Evolutionary conservation across 352 stramenopile genomes (phyloP), one percentile per base, ranked within the genome.

Genomic region (Globisporangium viniferum): DNA sequence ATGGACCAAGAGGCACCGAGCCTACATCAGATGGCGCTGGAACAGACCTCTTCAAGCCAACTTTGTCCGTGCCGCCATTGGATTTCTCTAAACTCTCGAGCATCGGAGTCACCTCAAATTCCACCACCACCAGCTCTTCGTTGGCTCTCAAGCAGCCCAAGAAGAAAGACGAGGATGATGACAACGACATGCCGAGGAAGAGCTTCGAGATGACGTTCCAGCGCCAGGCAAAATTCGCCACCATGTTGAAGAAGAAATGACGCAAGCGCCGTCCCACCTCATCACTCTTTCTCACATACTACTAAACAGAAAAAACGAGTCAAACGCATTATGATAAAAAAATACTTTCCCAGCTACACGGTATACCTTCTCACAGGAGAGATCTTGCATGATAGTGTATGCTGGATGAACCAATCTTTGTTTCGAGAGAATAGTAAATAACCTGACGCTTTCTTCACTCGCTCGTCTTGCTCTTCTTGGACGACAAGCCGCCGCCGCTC

Each of bases 391-490:
- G 15, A 15, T 0, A 24, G 6, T 49, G 41, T 49, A 15, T 9
- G 39, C 4, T 7, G 41, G 41, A 9, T 20, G 15, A 15, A 49
- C 18, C 41, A 5, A n/a, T 49, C 41, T n/a, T 49, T n/a, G 41
- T 49, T 49, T 49, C 15, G 41, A 49, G 41, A 49, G 15, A 49
- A 49, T n/a, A 49, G 41, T 64, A 72, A 72, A 69, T 65, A 72
- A 36, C 56, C 5, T 48, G 33, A 48, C 33, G 33, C 56, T n/a
- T 14, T 18, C 33, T 64, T 67, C 39, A 89, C 48, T 73, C 77
- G 9, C 74, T 79, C 78, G 79, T 80, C 81, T 91, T 92, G 67
- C 62, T 75, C 70, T 90, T 90, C 68, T 92, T 92, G 66, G 77
- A 78, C 12, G 82, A 76, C 33, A 53, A 56, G 29, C 65, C 68